Evolutionary conservation across 2,329 filamentous ascomycete species (phyloP), one percentile per base, ranked within the genome.

Genomic region (Polytolypa hystricis): DNA sequence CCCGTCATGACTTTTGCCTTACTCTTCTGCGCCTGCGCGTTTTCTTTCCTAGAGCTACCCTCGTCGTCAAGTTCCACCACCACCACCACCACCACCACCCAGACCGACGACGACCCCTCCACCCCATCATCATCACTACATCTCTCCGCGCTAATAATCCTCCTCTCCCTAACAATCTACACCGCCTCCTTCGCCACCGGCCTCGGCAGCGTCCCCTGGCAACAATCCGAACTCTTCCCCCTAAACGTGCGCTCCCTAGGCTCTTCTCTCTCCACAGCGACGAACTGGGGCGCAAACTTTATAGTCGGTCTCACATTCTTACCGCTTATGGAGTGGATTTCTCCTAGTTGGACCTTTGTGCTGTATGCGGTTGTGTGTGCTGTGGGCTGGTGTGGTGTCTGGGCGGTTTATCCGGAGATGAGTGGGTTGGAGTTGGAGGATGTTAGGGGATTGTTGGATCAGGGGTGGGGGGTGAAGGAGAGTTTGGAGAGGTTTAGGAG

Each of bases 131-230:
- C 50, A 41, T 19, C 49, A 55, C 11, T 65, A 14, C 70, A 0
- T 67, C 73, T 3, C 40, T 56, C 62, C 42, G 54, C 68, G 4
- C 33, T 63, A 33, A 66, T 79, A 12, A 80, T 95, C 29, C 71
- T 95, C 2, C 44, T 74, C 27, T 81, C 81, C 45, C 79, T 95
- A 56, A 80, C 86, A 57, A 48, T 85, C 5, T 95, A 93, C 57
- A 86, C 93, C 2, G 81, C 84, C 6, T 71, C 80, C 1, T 96
- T 93, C 54, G 89, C 89, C 1, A 67, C 87, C 1, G 89, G 89
- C 2, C 70, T 96, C 2, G 89, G 89, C 6, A 93, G 86, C 49
- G 85, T 96, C 2, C 87, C 89, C 0, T 96, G 89, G 89, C 89
- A 94, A 70, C 87, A 94, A 62, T 84, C 80, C 48, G 89, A 96